Evolutionary conservation across 1,139 yeast genomes (phyloP), one percentile per base, ranked within the genome.

Genomic region (Lipomyces yarrowii): DNA sequence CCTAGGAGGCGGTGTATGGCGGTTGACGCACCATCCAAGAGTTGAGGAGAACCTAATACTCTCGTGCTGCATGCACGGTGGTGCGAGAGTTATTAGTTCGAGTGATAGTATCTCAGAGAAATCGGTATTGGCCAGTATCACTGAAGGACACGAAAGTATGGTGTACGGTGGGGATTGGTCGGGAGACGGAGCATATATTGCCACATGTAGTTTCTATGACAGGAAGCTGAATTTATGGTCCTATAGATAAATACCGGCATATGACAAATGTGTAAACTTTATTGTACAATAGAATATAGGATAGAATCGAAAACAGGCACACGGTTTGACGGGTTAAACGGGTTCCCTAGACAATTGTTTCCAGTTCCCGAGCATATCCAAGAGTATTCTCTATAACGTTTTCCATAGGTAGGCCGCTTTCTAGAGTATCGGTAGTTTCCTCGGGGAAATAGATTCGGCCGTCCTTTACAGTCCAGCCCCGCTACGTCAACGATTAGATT

Each of bases 151-250:
- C 75, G 88, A 87, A 59, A 91, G 97, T 71, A 94, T 94, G 91
- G 92, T 94, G 63, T 94, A 94, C 74, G 98, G 98, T 0, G 97
- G 96, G 3, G 97, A 90, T 74, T 92, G 98, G 97, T 79, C 84
- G 11, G 75, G 75, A 0, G 80, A 80, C 21, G 85, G 83, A 5
- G 64, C 64, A 4, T 74, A 76, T 1, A 83, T 89, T 2, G 88
- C 86, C 2, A 92, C 97, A 0, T 92, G 98, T 75, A 91, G 97
- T 63, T 94, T 94, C 76, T 94, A 94, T 78, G 99, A 94, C 76
- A 84, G 85, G 67, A 86, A 89, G 32, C 84, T 93, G 1, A 96
- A 91, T 72, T 76, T 83, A 48, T 93, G 98, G 98, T 23, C 59
- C 18, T 62, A 56, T 46, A 30, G 42, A n/a, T 59, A 23, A 13